Conservation (phyloP, 208 protist genomes). For the Trypanosoma platydactyli region DNA sequence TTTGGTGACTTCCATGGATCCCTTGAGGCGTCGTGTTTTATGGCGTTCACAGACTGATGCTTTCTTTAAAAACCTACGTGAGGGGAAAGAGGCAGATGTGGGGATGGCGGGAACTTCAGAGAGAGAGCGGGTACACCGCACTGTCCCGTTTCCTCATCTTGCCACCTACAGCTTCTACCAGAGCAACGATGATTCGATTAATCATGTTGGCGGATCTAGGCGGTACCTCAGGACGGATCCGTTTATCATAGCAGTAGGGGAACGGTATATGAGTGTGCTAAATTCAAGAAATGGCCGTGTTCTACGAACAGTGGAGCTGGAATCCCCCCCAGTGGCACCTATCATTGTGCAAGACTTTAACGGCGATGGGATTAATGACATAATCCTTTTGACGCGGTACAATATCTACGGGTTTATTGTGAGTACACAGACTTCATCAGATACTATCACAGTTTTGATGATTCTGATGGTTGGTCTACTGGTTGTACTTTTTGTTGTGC, state of each 20-base stretch:
- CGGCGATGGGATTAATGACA: slow-evolving; percentile 84
- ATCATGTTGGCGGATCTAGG: slow-evolving; percentile 43
- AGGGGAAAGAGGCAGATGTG: slow-evolving; percentile 36
- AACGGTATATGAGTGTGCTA: slow-evolving; percentile 56
- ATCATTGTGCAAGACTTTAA: slow-evolving; percentile 86
- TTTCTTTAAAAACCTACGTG: slow-evolving; percentile 37
- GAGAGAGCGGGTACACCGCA: slow-evolving; percentile 29
- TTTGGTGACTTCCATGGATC: slow-evolving; percentile 81
- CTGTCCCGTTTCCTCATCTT: slow-evolving; percentile 64
- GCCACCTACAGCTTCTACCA: slow-evolving; percentile 63
- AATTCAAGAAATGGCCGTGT: slow-evolving; percentile 67
- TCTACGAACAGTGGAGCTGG: slow-evolving; percentile 51
- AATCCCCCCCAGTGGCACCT: slow-evolving; percentile 59
- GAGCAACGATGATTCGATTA: slow-evolving; percentile 46
- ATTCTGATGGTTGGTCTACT: slow-evolving; percentile 71
- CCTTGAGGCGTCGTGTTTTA: slow-evolving; percentile 64
- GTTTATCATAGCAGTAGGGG: slow-evolving; percentile 84
- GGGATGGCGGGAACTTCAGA: slow-evolving; percentile 6
- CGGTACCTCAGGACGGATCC: slow-evolving; percentile 60
- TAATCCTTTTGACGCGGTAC: slow-evolving; percentile 70
- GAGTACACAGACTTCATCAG: slow-evolving; percentile 58
- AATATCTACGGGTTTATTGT: slow-evolving; percentile 76
- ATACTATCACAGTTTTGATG: slow-evolving; percentile 68
- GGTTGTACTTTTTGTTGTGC: slow-evolving; percentile 68
- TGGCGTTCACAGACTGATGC: slow-evolving; percentile 80